phyloP scores from a whole-genome alignment of 2,329 filamentous ascomycete species.

The Penicillium sclerotiorum region DNA sequence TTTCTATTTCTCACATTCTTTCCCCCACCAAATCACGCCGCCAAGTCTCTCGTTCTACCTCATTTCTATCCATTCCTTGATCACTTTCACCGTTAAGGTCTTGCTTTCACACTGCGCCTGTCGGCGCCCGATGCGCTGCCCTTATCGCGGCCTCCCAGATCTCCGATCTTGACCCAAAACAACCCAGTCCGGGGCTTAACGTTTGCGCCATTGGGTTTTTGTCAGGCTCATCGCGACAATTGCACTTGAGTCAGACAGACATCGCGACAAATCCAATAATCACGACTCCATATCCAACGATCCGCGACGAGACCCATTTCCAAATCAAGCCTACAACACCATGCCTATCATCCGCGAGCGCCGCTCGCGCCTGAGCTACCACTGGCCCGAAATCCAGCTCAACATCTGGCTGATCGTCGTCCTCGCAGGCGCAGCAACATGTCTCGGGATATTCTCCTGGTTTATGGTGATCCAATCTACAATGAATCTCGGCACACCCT shows the following conservation, averaged over 20 bases:
- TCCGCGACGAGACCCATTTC: background rate
- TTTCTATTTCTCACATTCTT: background rate
- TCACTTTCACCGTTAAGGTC: background rate
- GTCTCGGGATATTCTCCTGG: conserved; percentile 62
- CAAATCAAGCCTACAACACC: conserved; percentile 1
- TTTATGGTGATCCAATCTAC: conserved; percentile 62
- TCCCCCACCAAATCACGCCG: background rate
- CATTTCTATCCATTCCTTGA: too few relatives aligned
- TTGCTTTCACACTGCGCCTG: conserved; percentile 12
- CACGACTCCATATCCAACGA: background rate
- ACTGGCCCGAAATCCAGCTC: conserved; percentile 67
- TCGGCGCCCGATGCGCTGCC: conserved; percentile 28
- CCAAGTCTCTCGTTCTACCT: background rate
- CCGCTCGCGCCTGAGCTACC: conserved; percentile 52
- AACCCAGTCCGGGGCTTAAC: background rate
- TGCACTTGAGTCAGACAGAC: too few relatives aligned
- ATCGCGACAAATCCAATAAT: background rate
- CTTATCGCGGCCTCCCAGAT: conserved; percentile 10
- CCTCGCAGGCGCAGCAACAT: conserved; percentile 58
- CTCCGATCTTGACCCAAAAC: conserved; percentile 6
- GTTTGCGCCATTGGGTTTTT: conserved; percentile 6
- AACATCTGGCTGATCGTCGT: conserved; percentile 68
- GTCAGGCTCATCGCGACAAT: conserved; percentile 3
- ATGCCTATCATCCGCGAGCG: conserved; percentile 27
- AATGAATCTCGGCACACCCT: conserved; percentile 60